A percentile compares a stretch with the other conserved stretches of the same genome.
Evolutionary conservation across 345 rosid genomes (phyloP).

Genomic region (Arabidopsis arenosa): DNA sequence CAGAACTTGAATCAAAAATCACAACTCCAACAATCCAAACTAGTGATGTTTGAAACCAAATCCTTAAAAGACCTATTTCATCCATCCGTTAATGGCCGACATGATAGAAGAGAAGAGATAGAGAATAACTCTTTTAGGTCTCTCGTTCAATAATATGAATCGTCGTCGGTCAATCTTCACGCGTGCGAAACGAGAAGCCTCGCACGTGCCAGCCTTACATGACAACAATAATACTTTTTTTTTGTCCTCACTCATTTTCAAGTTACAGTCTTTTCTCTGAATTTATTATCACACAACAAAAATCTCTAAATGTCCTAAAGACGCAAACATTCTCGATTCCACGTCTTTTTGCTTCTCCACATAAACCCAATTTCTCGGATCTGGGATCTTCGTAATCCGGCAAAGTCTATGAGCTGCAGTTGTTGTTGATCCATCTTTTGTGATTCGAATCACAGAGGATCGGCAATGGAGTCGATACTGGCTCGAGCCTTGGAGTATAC

Average conservation of each 20-base stretch:
- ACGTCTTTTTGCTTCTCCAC: conserved; percentile 42
- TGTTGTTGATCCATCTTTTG: conserved; percentile 18
- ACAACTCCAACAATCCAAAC: neutral
- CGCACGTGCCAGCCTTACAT: conserved; percentile 41
- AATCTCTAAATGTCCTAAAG: conserved; percentile 6
- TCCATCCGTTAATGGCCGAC: neutral
- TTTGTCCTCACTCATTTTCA: conserved; percentile 22
- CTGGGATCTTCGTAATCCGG: conserved; percentile 34
- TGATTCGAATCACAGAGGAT: conserved; percentile 22
- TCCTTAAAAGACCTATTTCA: neutral
- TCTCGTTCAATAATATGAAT: neutral
- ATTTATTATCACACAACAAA: conserved; percentile 26
- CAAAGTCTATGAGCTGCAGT: conserved; percentile 13
- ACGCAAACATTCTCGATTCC: conserved; percentile 39
- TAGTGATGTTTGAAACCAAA: neutral
- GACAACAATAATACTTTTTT: neutral
- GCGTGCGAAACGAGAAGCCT: conserved; percentile 23
- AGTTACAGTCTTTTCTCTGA: conserved; percentile 7
- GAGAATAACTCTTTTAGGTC: neutral
- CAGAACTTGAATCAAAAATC: neutral
- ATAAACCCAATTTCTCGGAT: conserved; percentile 28
- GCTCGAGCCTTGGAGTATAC: conserved; percentile 98
- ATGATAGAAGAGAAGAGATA: neutral
- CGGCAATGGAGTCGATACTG: conserved; percentile 87
- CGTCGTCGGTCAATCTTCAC: conserved; percentile 21